Percentiles rank a stretch among this genome's conserved stretches.
Conservation (phyloP, 1,284 basidiomycete species). For the Ganoderma multipileum region DNA sequence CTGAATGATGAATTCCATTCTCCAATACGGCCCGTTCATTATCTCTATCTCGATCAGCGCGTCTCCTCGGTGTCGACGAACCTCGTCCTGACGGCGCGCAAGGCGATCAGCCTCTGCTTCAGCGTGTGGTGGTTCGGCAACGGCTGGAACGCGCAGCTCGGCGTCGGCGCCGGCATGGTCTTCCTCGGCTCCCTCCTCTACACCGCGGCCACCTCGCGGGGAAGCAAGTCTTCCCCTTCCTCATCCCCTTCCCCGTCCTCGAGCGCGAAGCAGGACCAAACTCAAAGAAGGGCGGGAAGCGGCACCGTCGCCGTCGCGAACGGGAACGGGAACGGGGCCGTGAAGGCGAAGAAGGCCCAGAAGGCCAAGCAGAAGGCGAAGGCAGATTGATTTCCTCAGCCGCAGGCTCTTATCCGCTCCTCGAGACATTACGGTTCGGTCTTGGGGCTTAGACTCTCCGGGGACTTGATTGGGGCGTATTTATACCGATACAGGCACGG, state of each 20-base stretch:
- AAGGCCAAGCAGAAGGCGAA: slow-evolving; percentile 14
- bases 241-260: not conserved
- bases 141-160: slow-evolving; percentile 69
- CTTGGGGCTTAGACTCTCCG: too few species aligned
- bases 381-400: slow-evolving; percentile 8
- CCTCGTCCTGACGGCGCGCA: slow-evolving; percentile 72
- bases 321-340: not conserved
- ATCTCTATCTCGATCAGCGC: slow-evolving; percentile 48
- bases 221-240: not conserved
- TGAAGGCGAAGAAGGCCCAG: slow-evolving; percentile 1
- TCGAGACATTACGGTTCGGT: not conserved
- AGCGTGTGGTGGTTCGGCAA: slow-evolving; percentile 81
- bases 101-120: slow-evolving; percentile 74
- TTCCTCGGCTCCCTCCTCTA: slow-evolving; percentile 69
- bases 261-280: not conserved
- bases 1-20: not conserved
- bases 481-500: not conserved
- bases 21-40: not conserved
- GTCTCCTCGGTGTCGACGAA: slow-evolving; percentile 78
- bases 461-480: not conserved
- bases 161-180: slow-evolving; percentile 67
- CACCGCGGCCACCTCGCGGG: slow-evolving; percentile 35
- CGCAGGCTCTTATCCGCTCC: not conserved
- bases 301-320: not conserved
- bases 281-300: not conserved